Conservation (phyloP, 805 yeast species). For the Ogataea wickerhamii region DNA sequence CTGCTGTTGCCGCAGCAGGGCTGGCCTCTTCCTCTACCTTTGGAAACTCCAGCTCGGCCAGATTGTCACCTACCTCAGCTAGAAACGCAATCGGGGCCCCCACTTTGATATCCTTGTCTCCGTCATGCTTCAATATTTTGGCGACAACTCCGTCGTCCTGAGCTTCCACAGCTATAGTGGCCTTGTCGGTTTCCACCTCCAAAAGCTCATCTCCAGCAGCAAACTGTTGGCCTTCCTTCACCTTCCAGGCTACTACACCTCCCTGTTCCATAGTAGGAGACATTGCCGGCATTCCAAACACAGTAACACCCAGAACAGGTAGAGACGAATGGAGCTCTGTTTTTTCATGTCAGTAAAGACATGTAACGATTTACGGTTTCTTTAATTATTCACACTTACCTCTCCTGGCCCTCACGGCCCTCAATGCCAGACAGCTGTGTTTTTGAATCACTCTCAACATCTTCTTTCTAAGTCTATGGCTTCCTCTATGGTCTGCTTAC, state of each 20-base stretch:
- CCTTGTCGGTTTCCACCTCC: conserved; percentile 86
- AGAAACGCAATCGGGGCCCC: conserved; percentile 86
- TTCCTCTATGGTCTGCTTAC: too few species aligned
- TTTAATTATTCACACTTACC: too few species aligned
- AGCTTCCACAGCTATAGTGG: conserved; percentile 81
- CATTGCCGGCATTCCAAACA: conserved; percentile 95
- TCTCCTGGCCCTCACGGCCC: conserved; percentile 1
- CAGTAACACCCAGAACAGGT: conserved; percentile 35
- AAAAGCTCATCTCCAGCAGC: conserved; percentile 77
- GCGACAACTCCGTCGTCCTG: conserved; percentile 89
- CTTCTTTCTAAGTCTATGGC: not conserved
- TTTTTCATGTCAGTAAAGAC: too few species aligned
- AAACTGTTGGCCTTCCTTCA: conserved; percentile 71
- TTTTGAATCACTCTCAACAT: not conserved
- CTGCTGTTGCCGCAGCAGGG: conserved; percentile 23
- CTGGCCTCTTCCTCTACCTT: conserved; percentile 33
- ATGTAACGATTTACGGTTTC: too few species aligned
- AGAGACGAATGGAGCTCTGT: conserved; percentile 32
- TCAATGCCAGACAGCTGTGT: not conserved
- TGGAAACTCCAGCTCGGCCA: conserved; percentile 61
- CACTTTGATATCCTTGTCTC: conserved; percentile 76
- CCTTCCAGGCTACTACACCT: conserved; percentile 86
- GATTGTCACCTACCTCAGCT: conserved; percentile 87
- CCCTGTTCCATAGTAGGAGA: conserved; percentile 98
- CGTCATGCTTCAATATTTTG: conserved; percentile 66